Conservation (phyloP, 139 green algal genomes). For the Asterochloris sp. region DNA sequence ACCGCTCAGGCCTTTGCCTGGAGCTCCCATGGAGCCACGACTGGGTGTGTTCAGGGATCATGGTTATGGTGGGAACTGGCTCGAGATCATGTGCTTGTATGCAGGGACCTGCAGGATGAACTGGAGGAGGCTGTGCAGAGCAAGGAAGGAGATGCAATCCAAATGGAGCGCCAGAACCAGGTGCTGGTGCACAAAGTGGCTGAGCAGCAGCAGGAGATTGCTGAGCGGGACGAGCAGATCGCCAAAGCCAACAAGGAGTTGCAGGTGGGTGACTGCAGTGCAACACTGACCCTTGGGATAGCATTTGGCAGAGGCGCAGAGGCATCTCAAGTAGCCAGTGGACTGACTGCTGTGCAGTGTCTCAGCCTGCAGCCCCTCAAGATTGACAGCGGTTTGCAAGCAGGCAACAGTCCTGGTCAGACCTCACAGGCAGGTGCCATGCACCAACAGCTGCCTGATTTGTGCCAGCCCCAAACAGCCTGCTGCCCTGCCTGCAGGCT, state of each 20-base stretch:
- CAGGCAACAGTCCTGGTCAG: too few species aligned
- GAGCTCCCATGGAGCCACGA: too few species aligned
- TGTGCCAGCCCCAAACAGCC: background rate
- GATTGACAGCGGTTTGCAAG: too few species aligned
- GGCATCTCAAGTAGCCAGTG: too few species aligned
- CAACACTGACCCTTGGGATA: too few species aligned
- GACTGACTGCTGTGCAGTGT: too few species aligned
- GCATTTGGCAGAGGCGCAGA: too few species aligned
- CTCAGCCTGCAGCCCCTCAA: too few species aligned
- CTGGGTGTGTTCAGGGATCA: too few species aligned
- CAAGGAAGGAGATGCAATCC: background rate
- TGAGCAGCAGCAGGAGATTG: slow-evolving; percentile 10
- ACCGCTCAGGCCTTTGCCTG: too few species aligned
- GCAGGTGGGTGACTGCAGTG: background rate
- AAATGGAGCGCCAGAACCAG: background rate
- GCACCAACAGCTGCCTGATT: too few species aligned
- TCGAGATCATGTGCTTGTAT: background rate
- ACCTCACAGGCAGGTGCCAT: background rate
- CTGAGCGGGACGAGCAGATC: background rate
- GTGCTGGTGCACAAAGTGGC: background rate
- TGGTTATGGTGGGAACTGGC: too few species aligned
- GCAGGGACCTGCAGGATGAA: slow-evolving; percentile 1
- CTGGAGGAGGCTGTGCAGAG: slow-evolving; percentile 1
- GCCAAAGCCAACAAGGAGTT: background rate
- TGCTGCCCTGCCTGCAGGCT: background rate